These are phyloP conservation scores for Fusarium keratoplasticum DNA, from an alignment of 2,329 filamentous ascomycete species.

Conservation along the genomic window DNA sequence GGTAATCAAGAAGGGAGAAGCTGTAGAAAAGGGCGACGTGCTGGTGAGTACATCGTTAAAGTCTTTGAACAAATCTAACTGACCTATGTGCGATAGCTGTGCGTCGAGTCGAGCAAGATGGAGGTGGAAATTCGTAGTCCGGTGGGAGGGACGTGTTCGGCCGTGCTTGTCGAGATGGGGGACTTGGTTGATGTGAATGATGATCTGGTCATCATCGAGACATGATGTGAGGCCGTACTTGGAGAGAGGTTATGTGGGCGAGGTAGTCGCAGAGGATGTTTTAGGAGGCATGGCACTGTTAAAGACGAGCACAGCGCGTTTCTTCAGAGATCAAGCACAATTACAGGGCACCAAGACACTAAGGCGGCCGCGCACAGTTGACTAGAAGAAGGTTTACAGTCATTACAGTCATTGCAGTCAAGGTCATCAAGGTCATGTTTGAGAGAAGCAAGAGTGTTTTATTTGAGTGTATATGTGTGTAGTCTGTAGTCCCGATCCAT, in stretches of 20 bases:
- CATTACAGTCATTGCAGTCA: neutral
- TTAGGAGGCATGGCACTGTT: neutral
- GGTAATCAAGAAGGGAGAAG: conserved; percentile 39
- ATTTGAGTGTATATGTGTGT: neutral
- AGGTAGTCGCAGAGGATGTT: neutral
- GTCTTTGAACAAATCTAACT: neutral
- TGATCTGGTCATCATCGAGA: conserved; percentile 42
- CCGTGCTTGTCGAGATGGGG: conserved; percentile 43
- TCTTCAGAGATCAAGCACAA: neutral
- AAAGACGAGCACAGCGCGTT: neutral
- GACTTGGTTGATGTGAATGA: conserved; percentile 47
- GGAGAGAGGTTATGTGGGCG: neutral
- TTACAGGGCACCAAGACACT: neutral
- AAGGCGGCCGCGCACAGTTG: neutral
- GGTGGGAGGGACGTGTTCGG: conserved; percentile 39
- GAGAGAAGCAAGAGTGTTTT: conserved; percentile 2
- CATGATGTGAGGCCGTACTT: neutral
- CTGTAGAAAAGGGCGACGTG: conserved; percentile 45
- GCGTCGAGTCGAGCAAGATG: conserved; percentile 54
- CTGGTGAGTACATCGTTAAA: conserved; percentile 36
- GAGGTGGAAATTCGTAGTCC: conserved; percentile 51
- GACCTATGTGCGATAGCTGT: conserved; percentile 35
- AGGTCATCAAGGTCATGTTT: neutral
- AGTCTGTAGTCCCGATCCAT: neutral
- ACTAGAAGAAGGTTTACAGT: neutral